Evolutionary conservation across 805 yeast species (phyloP).

Genomic region (Ogataea pilisensis): DNA sequence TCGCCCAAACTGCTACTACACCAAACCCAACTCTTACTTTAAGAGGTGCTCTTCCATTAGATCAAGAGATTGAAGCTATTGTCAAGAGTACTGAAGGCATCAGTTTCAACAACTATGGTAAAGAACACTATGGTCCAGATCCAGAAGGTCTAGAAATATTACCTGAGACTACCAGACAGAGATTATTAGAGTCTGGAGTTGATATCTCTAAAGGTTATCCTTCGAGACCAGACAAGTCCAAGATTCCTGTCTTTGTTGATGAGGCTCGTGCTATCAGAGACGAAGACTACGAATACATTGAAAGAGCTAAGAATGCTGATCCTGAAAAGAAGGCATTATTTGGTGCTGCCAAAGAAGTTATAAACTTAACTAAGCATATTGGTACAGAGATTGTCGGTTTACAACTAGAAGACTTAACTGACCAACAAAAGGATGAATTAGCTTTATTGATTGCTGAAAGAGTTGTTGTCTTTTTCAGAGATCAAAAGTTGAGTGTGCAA

Average conservation of each 20-base stretch:
- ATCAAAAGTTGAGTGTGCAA: constrained; percentile 42
- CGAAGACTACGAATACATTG: constrained; percentile 32
- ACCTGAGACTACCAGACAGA: constrained; percentile 26
- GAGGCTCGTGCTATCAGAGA: constrained; percentile 37
- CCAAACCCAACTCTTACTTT: constrained; percentile 10
- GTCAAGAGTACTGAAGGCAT: constrained; percentile 14
- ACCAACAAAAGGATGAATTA: constrained; percentile 43
- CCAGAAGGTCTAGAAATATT: constrained; percentile 25
- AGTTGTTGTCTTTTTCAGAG: constrained; percentile 48
- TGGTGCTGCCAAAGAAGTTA: constrained; percentile 39
- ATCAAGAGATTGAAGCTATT: constrained; percentile 21
- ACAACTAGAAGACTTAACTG: constrained; percentile 39
- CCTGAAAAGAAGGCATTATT: constrained; percentile 39
- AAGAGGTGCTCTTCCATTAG: constrained; percentile 14
- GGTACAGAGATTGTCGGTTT: constrained; percentile 49
- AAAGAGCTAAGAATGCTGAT: constrained; percentile 36
- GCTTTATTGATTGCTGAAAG: constrained; percentile 46
- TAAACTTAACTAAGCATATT: constrained; percentile 39
- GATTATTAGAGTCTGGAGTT: constrained; percentile 34
- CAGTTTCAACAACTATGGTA: constrained; percentile 10
- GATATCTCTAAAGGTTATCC: constrained; percentile 40
- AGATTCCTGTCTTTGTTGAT: constrained; percentile 37
- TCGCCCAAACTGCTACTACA: background rate
- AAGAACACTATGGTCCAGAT: constrained; percentile 16
- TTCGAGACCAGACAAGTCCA: constrained; percentile 29